Evolutionary conservation across 108 stramenopile species (phyloP), one percentile per base, ranked within the genome.

Genomic region (Cyclotella sp.): DNA sequence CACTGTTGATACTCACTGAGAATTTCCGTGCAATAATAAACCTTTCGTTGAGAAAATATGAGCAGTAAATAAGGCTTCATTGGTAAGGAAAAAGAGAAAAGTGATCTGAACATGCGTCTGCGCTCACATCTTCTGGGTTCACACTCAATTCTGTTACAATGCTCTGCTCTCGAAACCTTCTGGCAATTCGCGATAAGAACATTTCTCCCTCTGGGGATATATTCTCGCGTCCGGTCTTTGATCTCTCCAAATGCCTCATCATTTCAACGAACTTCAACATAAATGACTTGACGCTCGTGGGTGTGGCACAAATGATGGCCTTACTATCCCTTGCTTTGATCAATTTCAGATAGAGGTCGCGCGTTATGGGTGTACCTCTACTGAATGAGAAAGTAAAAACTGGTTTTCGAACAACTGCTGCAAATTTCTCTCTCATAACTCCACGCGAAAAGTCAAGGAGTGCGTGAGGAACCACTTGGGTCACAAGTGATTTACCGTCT

Each of bases 381-480:
- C 96, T 96, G 68, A 99, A 99, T 27, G 85, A 64, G 72, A 99
- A 97, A n/a, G 98, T 98, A 73, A 98, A 98, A 19, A 99, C 92
- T 2, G 98, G 96, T 84, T 98, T 98, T 41, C 94, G 85, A 4
- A 99, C 95, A 51, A 97, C 94, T 28, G 97, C 91, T 58, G 97
- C 91, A 87, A 99, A 99, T 53, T 96, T 90, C 76, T 97, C 97
- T 53, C 98, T 75, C 97, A 99, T 96, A 11, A 99, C 97, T 44
- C 93, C 89, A 70, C 97, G 83, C 9, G 98, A 98, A 76, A 99
- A 97, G 34, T 99, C 98, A 16, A 99, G 87, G 41, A 99, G 92
- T 3, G 99, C 97, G 72, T 97, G 96, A 0, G 99, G 99, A 60
- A 99, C 98, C 21, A 99, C 98, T 81, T 99, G 98, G 19, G 95